Conservation (phyloP, 2,329 filamentous ascomycete genomes). For the Nemania serpens region DNA sequence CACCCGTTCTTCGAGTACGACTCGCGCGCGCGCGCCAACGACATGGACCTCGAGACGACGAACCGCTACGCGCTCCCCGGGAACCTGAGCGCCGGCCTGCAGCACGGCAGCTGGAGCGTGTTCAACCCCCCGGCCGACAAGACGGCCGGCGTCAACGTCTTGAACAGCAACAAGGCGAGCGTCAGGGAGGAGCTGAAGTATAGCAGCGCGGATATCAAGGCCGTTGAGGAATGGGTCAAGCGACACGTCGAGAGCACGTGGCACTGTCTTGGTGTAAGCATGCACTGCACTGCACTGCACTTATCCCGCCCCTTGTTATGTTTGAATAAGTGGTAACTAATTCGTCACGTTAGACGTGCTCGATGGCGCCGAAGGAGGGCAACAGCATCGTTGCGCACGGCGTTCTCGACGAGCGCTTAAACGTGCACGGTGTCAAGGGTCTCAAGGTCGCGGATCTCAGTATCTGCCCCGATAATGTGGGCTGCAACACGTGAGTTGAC, state of each 20-base stretch:
- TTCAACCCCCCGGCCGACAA: conserved; percentile 60
- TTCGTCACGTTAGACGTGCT: conserved; percentile 59
- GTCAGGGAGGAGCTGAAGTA: conserved; percentile 70
- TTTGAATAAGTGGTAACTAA: background rate
- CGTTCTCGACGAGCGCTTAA: conserved; percentile 76
- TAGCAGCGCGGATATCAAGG: conserved; percentile 63
- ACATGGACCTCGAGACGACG: conserved; percentile 76
- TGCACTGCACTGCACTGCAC: no score
- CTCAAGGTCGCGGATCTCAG: conserved; percentile 78
- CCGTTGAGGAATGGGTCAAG: conserved; percentile 72
- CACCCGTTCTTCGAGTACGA: conserved; percentile 76
- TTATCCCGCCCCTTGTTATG: no score
- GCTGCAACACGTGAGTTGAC: conserved; percentile 63
- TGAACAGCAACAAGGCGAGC: conserved; percentile 68
- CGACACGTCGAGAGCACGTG: conserved; percentile 78
- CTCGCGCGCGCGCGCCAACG: conserved; percentile 69
- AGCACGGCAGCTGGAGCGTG: conserved; percentile 73
- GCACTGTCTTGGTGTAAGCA: conserved; percentile 62
- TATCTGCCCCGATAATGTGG: conserved; percentile 80
- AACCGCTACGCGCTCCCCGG: conserved; percentile 75
- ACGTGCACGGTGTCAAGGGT: conserved; percentile 76
- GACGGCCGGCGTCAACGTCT: conserved; percentile 48
- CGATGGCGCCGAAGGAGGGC: conserved; percentile 75
- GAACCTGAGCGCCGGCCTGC: conserved; percentile 72
- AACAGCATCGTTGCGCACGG: conserved; percentile 82